These are phyloP conservation scores for Diospyros kaki DNA, from an alignment of 148 eudicot genomes.

Conservation along the genomic window DNA sequence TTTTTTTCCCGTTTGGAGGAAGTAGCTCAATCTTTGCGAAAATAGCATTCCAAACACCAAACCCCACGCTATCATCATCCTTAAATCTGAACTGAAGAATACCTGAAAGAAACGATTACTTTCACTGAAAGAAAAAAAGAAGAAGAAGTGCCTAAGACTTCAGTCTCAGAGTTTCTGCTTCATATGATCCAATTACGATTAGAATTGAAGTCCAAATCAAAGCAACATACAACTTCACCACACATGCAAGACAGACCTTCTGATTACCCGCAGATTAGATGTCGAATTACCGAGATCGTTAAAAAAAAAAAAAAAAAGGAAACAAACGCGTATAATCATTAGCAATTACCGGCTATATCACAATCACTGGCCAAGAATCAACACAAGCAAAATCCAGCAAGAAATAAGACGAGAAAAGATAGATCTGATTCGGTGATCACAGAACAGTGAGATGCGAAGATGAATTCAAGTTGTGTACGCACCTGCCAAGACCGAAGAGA, in stretches of 20 bases:
- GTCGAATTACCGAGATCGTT: not conserved
- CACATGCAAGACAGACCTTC: not conserved
- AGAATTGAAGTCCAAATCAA: not conserved
- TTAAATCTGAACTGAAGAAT: not conserved
- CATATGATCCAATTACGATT: not conserved
- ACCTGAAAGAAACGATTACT: not conserved
- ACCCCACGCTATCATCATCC: not conserved
- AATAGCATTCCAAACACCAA: not conserved
- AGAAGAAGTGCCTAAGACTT: not conserved
- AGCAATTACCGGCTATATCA: not conserved
- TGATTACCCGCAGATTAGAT: not conserved
- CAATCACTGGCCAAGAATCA: slow-evolving; percentile 10
- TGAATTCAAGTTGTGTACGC: not conserved
- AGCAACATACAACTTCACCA: not conserved
- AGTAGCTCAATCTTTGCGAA: not conserved
- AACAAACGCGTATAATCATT: not conserved
- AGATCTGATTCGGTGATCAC: not conserved
- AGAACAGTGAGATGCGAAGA: not conserved
- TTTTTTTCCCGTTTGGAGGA: not conserved
- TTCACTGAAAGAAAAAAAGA: not conserved
- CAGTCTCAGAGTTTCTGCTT: not conserved
- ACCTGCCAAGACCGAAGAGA: slow-evolving; percentile 91
- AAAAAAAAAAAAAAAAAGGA: too few relatives aligned
- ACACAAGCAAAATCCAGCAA: not conserved
- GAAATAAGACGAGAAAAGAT: not conserved